These are phyloP conservation scores for Chlamydomonas asymmetrica DNA, from an alignment of 139 green algal genomes.

Conservation along the genomic window DNA sequence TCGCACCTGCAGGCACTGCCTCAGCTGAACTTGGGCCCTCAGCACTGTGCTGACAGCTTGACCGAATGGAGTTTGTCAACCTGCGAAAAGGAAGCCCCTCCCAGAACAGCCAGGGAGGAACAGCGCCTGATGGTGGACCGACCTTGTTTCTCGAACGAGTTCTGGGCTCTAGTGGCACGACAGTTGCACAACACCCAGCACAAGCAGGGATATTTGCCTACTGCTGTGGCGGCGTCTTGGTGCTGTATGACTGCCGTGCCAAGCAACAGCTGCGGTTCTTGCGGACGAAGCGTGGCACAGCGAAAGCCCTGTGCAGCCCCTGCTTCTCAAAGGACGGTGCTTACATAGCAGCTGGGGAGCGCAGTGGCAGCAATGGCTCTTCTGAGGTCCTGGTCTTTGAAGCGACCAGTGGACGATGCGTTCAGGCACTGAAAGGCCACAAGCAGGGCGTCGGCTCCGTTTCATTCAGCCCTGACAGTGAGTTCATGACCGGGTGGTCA, in stretches of 20 bases:
- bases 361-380: not conserved
- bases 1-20: no score
- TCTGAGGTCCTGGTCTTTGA: slow-evolving; percentile 44
- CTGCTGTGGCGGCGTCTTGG: no score
- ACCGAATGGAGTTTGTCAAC: no score
- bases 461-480: slow-evolving; percentile 49
- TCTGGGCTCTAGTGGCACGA: not conserved
- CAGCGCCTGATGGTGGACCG: no score
- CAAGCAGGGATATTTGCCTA: not conserved
- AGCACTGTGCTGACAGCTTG: no score
- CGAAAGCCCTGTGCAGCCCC: not conserved
- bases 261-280: slow-evolving; percentile 4
- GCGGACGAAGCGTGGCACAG: not conserved
- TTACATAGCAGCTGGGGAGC: slow-evolving; percentile 50
- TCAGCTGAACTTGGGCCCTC: no score
- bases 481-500: no score
- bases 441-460: slow-evolving; percentile 43
- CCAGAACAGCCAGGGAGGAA: no score
- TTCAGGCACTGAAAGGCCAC: slow-evolving; percentile 34
- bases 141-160: no score
- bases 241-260: no score
- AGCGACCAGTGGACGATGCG: not conserved
- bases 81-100: no score
- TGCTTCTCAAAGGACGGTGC: slow-evolving; percentile 26
- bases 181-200: not conserved